Evolutionary conservation across 768 basidiomycete genomes (phyloP).

Genomic region (Boletus rex-veris): DNA sequence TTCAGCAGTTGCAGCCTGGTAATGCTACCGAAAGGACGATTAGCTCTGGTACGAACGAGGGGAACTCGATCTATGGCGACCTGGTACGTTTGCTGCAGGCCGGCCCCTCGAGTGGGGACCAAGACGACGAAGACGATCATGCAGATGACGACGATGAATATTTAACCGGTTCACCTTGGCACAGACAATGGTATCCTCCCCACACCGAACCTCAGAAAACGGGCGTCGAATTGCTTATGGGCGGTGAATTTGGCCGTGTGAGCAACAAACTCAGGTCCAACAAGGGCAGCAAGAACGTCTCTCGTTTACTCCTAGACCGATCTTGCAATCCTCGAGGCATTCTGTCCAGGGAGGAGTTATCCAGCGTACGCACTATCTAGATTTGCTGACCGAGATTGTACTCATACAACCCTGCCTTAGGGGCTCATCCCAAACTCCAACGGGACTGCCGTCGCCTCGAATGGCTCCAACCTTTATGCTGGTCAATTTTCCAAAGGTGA

Average conservation of each 20-base stretch:
- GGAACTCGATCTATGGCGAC: constrained; percentile 20
- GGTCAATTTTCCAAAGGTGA: constrained; percentile 79
- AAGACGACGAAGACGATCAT: constrained; percentile 42
- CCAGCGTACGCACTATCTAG: constrained; percentile 42
- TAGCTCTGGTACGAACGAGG: background rate
- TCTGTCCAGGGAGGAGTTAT: constrained; percentile 49
- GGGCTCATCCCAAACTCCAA: constrained; percentile 72
- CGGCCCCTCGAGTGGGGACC: constrained; percentile 21
- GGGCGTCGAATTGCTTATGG: constrained; percentile 62
- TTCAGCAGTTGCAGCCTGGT: constrained; percentile 22
- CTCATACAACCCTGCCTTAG: constrained; percentile 35
- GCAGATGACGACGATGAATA: constrained; percentile 34
- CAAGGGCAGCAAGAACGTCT: constrained; percentile 44
- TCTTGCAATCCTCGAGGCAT: constrained; percentile 33
- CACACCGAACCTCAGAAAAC: constrained; percentile 57
- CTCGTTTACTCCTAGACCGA: constrained; percentile 46
- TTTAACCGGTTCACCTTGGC: constrained; percentile 23
- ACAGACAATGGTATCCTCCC: constrained; percentile 34
- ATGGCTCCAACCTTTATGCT: constrained; percentile 73
- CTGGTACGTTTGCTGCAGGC: constrained; percentile 22
- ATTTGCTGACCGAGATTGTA: background rate
- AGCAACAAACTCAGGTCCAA: constrained; percentile 45
- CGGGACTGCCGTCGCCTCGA: constrained; percentile 75
- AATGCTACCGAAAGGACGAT: constrained; percentile 9
- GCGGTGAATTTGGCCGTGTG: constrained; percentile 79